A percentile compares a stretch with the other conserved stretches of the same genome.
Evolutionary conservation across 805 yeast species (phyloP).

Genomic region (Hyphopichia homilentoma): DNA sequence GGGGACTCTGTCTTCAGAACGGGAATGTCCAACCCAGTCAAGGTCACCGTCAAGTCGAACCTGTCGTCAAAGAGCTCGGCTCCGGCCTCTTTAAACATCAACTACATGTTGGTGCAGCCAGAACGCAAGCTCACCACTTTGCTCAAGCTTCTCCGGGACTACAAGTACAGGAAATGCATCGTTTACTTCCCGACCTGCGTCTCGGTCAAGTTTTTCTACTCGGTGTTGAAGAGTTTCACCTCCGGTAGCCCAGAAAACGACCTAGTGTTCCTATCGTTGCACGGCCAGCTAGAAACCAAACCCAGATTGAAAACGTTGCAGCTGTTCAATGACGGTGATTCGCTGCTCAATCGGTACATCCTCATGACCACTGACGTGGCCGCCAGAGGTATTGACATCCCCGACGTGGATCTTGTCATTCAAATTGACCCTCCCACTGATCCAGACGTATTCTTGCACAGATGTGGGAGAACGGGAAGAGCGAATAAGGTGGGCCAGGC

Average conservation of each 20-base stretch:
- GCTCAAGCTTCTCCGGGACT: slow-evolving; percentile 48
- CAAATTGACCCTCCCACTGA: slow-evolving; percentile 95
- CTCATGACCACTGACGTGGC: slow-evolving; percentile 97
- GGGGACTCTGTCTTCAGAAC: slow-evolving; percentile 75
- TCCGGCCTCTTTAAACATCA: slow-evolving; percentile 64
- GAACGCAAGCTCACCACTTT: slow-evolving; percentile 58
- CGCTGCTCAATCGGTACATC: slow-evolving; percentile 45
- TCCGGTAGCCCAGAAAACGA: slow-evolving; percentile 21
- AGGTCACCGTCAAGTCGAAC: slow-evolving; percentile 66
- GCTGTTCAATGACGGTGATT: slow-evolving; percentile 50
- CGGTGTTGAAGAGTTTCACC: slow-evolving; percentile 43
- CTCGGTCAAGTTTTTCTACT: slow-evolving; percentile 73
- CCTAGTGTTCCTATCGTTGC: slow-evolving; percentile 64
- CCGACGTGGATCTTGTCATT: slow-evolving; percentile 90
- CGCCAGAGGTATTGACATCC: slow-evolving; percentile 93
- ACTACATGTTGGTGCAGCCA: slow-evolving; percentile 58
- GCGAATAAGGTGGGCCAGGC: slow-evolving; percentile 85
- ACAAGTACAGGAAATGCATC: slow-evolving; percentile 71
- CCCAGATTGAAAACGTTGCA: slow-evolving; percentile 72
- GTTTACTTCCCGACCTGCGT: slow-evolving; percentile 92
- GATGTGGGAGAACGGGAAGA: slow-evolving; percentile 94
- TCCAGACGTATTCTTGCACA: slow-evolving; percentile 84
- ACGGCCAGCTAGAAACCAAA: slow-evolving; percentile 84
- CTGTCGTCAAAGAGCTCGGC: slow-evolving; percentile 30
- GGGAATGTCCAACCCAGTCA: slow-evolving; percentile 92